phyloP scores from a whole-genome alignment of 2,329 filamentous ascomycete genomes.

The Neurospora crassa region DNA sequence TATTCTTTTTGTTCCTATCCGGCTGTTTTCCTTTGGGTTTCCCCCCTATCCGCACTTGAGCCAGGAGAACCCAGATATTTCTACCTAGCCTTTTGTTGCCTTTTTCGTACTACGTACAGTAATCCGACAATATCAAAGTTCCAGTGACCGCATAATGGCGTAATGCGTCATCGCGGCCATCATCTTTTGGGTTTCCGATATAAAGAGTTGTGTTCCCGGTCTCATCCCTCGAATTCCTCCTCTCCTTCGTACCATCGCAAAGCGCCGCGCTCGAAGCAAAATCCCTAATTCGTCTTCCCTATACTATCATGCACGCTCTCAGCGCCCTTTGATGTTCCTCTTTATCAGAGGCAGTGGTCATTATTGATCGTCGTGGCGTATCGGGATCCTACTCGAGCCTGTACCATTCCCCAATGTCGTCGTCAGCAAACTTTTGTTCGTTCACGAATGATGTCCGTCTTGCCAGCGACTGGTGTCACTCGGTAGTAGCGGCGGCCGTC shows the following conservation, averaged over 20 bases:
- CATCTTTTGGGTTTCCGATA: not conserved
- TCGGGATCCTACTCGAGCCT: conserved; percentile 1
- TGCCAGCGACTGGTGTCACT: not conserved
- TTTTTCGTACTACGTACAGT: not conserved
- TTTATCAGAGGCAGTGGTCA: not conserved
- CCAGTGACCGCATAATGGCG: not conserved
- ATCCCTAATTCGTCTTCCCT: not conserved
- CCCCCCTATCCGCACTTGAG: no score
- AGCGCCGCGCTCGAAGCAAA: not conserved
- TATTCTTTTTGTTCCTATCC: not conserved
- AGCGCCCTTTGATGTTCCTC: not conserved
- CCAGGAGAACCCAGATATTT: no score
- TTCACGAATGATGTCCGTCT: not conserved
- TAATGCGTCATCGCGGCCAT: not conserved
- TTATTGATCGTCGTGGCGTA: not conserved
- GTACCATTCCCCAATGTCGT: not conserved
- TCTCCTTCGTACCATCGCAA: not conserved
- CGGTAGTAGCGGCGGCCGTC: not conserved
- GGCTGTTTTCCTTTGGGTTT: not conserved
- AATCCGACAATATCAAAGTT: not conserved
- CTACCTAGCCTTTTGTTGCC: no score
- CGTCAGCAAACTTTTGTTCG: not conserved
- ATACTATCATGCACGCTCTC: not conserved
- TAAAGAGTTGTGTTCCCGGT: not conserved
- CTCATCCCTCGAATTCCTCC: not conserved